Evolutionary conservation across 345 rosid genomes (phyloP), one percentile per base, ranked within the genome.

Genomic region (Aquilaria sinensis): DNA sequence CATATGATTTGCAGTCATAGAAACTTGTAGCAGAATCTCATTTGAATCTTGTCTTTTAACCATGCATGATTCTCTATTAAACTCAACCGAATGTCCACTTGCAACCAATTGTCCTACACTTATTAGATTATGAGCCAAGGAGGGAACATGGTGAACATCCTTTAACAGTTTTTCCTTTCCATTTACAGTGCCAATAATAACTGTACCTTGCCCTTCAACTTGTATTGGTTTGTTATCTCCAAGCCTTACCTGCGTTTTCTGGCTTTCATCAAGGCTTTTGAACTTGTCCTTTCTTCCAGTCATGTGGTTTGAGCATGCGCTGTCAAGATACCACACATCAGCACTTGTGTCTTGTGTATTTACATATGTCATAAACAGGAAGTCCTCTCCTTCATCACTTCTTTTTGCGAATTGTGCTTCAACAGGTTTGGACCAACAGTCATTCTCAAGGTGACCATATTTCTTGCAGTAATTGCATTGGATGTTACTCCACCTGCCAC

Each of bases 201-300:
- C 23, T 5, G 15, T 59, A 6, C 71, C 52, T 51, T 37, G 51
- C 1, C 71, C 65, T 57, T 34, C 52, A 33, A 16, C 57, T 3
- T 53, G 12, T 14, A 51, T 41, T 14, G 11, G 10, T 37, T 58
- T 51, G 13, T 32, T 48, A 47, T 66, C 50, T 47, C 63, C 63
- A 13, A 66, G 46, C 32, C 23, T 1, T 3, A 66, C 57, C 16
- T 9, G n/a, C 15, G 10, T 47, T 14, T 32, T 66, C 12, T 47
- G 34, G 7, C 48, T 11, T 51, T 57, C 49, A 64, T 67, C 54
- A 51, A 67, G 53, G 12, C 12, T 7, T 4, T 12, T 50, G 23
- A 12, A 50, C n/a, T 15, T 12, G 14, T 50, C n/a, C 2, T 12
- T 12, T 50, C 10, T 50, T 50, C 53, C 53, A 2, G 12, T 50